Base-by-base conservation (phyloP, 2,329 filamentous ascomycete genomes). In the Lasiodiplodia citricola region DNA sequence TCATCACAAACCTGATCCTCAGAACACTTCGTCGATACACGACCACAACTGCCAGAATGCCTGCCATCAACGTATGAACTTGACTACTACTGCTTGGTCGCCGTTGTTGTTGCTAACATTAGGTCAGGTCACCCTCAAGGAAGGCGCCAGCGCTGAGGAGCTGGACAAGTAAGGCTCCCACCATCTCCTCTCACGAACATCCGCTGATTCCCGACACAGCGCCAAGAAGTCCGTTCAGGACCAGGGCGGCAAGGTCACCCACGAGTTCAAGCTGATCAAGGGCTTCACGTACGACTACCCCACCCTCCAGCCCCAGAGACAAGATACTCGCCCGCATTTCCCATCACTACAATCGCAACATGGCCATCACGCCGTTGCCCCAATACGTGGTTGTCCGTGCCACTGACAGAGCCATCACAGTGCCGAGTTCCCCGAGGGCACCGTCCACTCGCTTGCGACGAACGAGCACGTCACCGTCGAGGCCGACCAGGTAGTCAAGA, bases 261-360 rank as follows among this genome's bases (percentile, higher is more conserved):
- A 96, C 74, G 92, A 96, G 80, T 97, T 93, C 85, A 90, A 83
- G 70, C 82, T 97, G 75, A 94, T 97, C 87, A 96, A 95, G 84
- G 94, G 91, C 69, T 97, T 97, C 84, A 90, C 92, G 95, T 97
- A 89, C 74, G 92, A 85, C 57, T 41, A 25, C 68, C 62, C 54
- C 54, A 35, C 51, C 35, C 25, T 38, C 52, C 21, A 6, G 38
- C 38, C 64, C 41, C 23, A 31, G 47, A 51, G 18, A 21, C 51
- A 25, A 3, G 4, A 28, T 28, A 21, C 23, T 10, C 23, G 23
- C 10, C 50, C 1, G 3, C 50, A 31, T 10, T 14, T 4, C 16
- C 16, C 4, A 8, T 11, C 28, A 57, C 37, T 8, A n/a, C 55
- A 31, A 44, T 69, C 28, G 11, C 13, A n/a, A 28, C 44, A 51